Conservation (phyloP, 75 land plant genomes). For the Chamaecyparis obtusa region DNA sequence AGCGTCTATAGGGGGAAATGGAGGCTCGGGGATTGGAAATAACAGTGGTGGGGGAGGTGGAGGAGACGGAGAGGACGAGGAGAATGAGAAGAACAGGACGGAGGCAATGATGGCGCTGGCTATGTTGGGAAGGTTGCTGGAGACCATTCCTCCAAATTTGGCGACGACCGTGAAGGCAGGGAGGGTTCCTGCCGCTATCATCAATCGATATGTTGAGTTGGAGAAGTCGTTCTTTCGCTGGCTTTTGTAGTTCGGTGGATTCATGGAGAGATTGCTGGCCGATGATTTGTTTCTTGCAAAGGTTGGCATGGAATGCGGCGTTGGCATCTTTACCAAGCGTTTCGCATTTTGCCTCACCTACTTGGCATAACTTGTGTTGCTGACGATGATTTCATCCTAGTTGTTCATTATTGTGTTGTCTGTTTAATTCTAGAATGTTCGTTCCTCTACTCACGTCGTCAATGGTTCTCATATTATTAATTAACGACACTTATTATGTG, state of each 20-base stretch:
- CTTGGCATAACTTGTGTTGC: no score
- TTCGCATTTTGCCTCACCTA: no score
- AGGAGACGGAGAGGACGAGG: constrained; percentile 30
- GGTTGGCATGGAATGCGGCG: constrained; percentile 86
- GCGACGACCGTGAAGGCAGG: constrained; percentile 42
- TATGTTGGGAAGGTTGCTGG: constrained; percentile 30
- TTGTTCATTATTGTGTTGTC: no score
- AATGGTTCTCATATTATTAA: no score
- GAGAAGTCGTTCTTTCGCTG: constrained; percentile 37
- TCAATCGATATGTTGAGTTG: constrained; percentile 29
- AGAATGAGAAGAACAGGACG: constrained; percentile 24
- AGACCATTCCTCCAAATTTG: constrained; percentile 36
- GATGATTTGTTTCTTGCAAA: constrained; percentile 54
- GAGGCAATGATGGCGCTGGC: constrained; percentile 42
- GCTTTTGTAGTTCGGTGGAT: constrained; percentile 43
- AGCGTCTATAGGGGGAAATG: constrained; percentile 20
- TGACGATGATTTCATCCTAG: no score
- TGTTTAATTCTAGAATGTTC: no score
- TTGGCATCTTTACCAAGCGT: constrained; percentile 94
- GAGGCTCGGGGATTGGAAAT: constrained; percentile 21
- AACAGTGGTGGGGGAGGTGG: constrained; percentile 40
- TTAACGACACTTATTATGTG: no score
- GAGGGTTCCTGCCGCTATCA: constrained; percentile 32
- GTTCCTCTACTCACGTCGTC: no score
- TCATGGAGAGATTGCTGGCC: constrained; percentile 46